phyloP scores from a whole-genome alignment of 164 flowering plant species.

The Akebia trifoliata region DNA sequence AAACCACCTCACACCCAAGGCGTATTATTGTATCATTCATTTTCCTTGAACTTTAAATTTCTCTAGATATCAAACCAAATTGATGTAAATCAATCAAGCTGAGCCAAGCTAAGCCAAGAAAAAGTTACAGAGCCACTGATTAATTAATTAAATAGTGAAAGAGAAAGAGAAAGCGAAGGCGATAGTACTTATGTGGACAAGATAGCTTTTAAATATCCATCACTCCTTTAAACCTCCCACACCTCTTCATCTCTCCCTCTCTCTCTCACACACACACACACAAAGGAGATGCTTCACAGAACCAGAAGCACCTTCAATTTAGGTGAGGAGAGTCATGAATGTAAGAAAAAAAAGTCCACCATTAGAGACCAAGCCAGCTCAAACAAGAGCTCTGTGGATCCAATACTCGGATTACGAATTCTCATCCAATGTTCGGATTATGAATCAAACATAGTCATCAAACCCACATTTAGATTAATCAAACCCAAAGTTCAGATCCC shows the following conservation, averaged over 20 bases:
- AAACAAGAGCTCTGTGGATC: slow-evolving; percentile 3
- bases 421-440: too few species aligned
- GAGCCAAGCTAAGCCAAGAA: background rate
- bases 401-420: slow-evolving; percentile 36
- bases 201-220: slow-evolving; percentile 2
- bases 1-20: too few species aligned
- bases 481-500: background rate
- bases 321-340: slow-evolving; percentile 1
- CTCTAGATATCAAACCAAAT: background rate
- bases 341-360: background rate
- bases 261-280: too few species aligned
- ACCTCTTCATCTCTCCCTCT: slow-evolving; percentile 10
- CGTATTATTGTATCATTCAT: too few species aligned
- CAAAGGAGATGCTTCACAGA: slow-evolving; percentile 16
- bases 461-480: slow-evolving; percentile 16
- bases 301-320: slow-evolving; percentile 14
- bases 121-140: background rate
- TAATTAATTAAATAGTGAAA: background rate
- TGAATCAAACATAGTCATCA: too few species aligned
- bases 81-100: background rate
- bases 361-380: background rate
- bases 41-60: too few species aligned
- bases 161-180: background rate
- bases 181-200: slow-evolving; percentile 13
- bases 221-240: slow-evolving; percentile 1